Evolutionary conservation across 2,329 filamentous ascomycete species (phyloP).

Genomic region (Cryphonectria parasitica): DNA sequence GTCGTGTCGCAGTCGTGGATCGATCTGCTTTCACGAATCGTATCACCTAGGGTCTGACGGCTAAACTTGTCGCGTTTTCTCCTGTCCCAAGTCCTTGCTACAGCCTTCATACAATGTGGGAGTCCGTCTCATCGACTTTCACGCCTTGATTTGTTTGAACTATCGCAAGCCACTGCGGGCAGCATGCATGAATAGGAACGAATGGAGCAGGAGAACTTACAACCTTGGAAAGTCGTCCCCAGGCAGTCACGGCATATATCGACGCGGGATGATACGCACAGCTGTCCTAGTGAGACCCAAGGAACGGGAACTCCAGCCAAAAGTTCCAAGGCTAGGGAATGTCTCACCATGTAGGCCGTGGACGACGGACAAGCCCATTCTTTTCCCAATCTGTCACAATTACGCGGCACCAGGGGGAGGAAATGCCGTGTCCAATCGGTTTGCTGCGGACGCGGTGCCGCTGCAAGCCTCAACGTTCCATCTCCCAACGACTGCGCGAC

Average conservation of each 20-base stretch:
- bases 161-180: neutral
- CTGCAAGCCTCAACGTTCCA: neutral
- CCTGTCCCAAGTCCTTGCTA: neutral
- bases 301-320: neutral
- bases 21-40: neutral
- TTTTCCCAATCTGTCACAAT: conserved; percentile 13
- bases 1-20: neutral
- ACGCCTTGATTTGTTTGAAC: too few relatives aligned
- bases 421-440: conserved; percentile 15
- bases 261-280: conserved; percentile 8
- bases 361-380: neutral
- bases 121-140: neutral
- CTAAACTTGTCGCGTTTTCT: neutral
- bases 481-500: neutral
- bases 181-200: neutral
- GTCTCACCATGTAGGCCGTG: conserved; percentile 6
- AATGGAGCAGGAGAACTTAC: neutral
- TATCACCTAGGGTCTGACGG: neutral
- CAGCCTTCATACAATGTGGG: neutral
- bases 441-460: conserved; percentile 7
- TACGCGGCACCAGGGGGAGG: conserved; percentile 7
- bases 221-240: neutral
- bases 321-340: neutral
- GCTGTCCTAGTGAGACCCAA: neutral
- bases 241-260: conserved; percentile 7